Evolutionary conservation across 192 early-diverging fungal genomes (phyloP).

Genomic region (Pilobolus umbonatus): DNA sequence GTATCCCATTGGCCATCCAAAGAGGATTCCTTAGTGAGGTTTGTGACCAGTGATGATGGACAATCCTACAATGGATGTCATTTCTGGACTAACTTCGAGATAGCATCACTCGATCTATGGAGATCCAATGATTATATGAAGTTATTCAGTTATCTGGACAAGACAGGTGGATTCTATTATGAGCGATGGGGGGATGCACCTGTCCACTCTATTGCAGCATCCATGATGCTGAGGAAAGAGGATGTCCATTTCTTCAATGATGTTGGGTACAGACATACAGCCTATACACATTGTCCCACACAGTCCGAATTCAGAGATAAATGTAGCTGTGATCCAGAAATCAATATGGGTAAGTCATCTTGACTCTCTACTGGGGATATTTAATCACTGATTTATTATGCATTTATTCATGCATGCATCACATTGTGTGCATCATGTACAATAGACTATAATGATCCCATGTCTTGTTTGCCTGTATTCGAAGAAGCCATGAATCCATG

Average conservation of each 20-base stretch:
- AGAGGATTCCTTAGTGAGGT: slow-evolving; percentile 36
- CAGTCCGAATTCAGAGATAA: slow-evolving; percentile 40
- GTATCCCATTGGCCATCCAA: slow-evolving; percentile 26
- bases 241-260: slow-evolving; percentile 74
- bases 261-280: slow-evolving; percentile 66
- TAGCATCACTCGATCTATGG: slow-evolving; percentile 52
- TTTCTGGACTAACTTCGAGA: slow-evolving; percentile 89
- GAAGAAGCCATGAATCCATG: not conserved
- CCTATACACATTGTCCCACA: slow-evolving; percentile 54
- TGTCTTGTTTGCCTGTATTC: slow-evolving; percentile 9
- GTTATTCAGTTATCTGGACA: slow-evolving; percentile 70
- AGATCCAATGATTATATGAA: slow-evolving; percentile 60
- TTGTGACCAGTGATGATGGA: slow-evolving; percentile 53
- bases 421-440: not conserved
- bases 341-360: slow-evolving; percentile 49
- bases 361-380: too few species aligned
- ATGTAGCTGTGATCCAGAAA: slow-evolving; percentile 47
- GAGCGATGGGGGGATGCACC: slow-evolving; percentile 80
- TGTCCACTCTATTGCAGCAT: slow-evolving; percentile 64
- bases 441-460: slow-evolving; percentile 6
- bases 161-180: slow-evolving; percentile 80
- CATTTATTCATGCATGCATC: too few species aligned
- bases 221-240: slow-evolving; percentile 50
- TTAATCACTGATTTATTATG: not conserved
- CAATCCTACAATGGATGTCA: slow-evolving; percentile 73